Evolutionary conservation across 2,329 filamentous ascomycete genomes (phyloP).

Genomic region (Fusarium sp.): DNA sequence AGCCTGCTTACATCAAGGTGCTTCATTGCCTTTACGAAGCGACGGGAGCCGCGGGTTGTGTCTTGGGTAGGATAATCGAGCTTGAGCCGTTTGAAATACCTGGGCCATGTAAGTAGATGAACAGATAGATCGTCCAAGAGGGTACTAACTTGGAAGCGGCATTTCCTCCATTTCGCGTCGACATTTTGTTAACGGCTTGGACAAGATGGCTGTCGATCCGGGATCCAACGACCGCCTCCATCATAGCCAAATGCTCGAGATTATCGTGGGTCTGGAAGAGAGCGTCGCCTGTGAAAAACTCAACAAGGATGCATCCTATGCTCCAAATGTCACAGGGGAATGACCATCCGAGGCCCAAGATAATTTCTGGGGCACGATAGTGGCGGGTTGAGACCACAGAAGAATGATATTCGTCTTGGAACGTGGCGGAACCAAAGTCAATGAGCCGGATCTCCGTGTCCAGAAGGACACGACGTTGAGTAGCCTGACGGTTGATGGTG

Average conservation of each 20-base stretch:
- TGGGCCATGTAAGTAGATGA: conserved; percentile 48
- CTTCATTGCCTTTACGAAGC: conserved; percentile 79
- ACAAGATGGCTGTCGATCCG: conserved; percentile 69
- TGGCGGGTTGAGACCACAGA: conserved; percentile 76
- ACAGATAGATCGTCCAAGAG: not conserved
- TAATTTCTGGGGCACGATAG: conserved; percentile 76
- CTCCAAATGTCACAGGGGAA: conserved; percentile 79
- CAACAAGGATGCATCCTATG: conserved; percentile 76
- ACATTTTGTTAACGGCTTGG: conserved; percentile 58
- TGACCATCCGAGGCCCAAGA: conserved; percentile 75
- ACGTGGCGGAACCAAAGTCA: conserved; percentile 76
- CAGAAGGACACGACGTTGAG: conserved; percentile 69
- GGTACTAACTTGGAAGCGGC: conserved; percentile 68
- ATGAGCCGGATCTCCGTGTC: conserved; percentile 76
- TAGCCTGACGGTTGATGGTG: conserved; percentile 67
- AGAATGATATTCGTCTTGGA: conserved; percentile 77
- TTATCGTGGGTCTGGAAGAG: conserved; percentile 79
- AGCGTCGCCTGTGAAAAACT: conserved; percentile 76
- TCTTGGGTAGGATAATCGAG: conserved; percentile 72
- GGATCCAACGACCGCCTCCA: conserved; percentile 71
- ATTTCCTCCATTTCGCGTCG: conserved; percentile 65
- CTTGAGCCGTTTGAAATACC: conserved; percentile 72
- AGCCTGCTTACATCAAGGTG: conserved; percentile 62
- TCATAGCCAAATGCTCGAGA: conserved; percentile 78
- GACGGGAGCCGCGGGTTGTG: conserved; percentile 69